phyloP scores from a whole-genome alignment of 202 grass and related monocot genomes.

The Schoenoplectus tabernaemontani region DNA sequence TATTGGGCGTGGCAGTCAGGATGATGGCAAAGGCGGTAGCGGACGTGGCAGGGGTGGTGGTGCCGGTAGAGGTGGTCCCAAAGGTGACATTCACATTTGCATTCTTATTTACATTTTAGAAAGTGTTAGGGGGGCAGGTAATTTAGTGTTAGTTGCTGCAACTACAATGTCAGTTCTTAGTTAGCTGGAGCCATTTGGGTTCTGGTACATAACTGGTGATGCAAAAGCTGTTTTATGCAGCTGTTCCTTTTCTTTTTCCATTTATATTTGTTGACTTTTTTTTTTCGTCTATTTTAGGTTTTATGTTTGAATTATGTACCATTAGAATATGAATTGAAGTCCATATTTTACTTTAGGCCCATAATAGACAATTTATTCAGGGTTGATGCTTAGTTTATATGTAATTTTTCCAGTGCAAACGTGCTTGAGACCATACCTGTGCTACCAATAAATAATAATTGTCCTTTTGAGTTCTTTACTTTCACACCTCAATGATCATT shows the following conservation, averaged over 20 bases:
- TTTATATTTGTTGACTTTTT: background rate
- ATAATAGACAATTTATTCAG: background rate
- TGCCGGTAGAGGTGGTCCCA: background rate
- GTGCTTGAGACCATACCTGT: background rate
- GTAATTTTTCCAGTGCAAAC: background rate
- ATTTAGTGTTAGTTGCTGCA: background rate
- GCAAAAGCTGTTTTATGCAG: background rate
- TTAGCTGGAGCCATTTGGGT: background rate
- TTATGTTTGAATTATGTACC: background rate
- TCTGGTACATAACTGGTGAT: background rate
- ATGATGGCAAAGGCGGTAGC: conserved; percentile 5
- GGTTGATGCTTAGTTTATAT: background rate
- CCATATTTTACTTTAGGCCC: background rate
- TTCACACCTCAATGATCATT: background rate
- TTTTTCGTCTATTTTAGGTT: background rate
- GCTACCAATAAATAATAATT: background rate
- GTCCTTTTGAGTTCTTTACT: background rate
- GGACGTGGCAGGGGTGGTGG: conserved; percentile 16
- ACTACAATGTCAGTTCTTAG: background rate
- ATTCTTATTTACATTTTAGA: background rate
- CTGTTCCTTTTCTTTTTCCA: too few species aligned
- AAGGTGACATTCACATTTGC: background rate
- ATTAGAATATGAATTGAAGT: background rate
- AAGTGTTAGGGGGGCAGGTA: background rate
- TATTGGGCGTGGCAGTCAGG: conserved; percentile 18